A percentile compares a stretch with the other conserved stretches of the same genome.
Conservation (phyloP, 139 green algal species). For the Gonium pectorale region DNA sequence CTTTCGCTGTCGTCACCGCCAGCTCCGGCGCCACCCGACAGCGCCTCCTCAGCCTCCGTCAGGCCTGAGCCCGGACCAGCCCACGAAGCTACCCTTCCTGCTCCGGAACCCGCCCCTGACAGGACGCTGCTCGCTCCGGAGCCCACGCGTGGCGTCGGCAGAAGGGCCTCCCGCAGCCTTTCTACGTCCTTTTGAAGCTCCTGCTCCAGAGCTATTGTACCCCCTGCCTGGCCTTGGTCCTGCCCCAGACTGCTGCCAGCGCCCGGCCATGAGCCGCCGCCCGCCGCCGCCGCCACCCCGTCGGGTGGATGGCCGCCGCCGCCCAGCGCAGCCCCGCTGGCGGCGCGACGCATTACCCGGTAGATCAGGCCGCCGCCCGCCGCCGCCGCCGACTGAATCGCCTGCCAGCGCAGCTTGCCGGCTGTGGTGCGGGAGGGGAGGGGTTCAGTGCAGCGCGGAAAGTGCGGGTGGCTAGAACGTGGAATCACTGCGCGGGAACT, state of each 20-base stretch:
- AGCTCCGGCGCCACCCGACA: background rate
- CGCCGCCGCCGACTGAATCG: conserved; percentile 3
- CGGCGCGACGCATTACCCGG: background rate
- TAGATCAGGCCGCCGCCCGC: background rate
- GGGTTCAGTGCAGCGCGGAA: background rate
- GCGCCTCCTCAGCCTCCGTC: background rate
- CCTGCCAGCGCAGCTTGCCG: conserved; percentile 22
- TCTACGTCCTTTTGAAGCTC: background rate
- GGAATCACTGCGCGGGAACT: no score
- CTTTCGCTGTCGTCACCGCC: background rate
- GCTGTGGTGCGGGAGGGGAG: background rate
- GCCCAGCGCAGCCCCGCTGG: background rate
- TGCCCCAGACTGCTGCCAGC: no score
- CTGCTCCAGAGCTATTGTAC: background rate
- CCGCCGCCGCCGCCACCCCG: background rate
- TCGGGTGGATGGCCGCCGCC: background rate
- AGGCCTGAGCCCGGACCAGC: background rate
- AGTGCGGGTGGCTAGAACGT: background rate
- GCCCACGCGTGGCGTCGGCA: background rate
- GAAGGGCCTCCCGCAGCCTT: background rate
- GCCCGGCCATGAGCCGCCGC: background rate
- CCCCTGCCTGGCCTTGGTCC: no score
- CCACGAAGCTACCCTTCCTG: no score
- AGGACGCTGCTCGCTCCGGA: background rate
- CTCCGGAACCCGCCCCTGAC: no score